Evolutionary conservation across 306 rosid genomes (phyloP).

Genomic region (Rosa persica): DNA sequence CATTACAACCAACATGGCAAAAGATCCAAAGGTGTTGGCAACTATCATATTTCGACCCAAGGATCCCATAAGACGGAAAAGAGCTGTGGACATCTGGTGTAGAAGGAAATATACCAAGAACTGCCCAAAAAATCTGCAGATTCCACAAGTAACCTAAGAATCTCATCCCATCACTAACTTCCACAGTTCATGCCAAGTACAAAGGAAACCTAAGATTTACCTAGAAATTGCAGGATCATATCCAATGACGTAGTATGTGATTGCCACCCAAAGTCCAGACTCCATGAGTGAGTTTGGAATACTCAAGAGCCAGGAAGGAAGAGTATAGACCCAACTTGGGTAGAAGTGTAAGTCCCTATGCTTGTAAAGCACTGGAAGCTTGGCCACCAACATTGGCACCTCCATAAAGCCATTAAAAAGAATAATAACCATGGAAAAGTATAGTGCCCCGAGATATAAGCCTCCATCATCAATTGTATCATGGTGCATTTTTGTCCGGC

Average conservation of each 20-base stretch:
- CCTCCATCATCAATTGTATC: conserved; percentile 84
- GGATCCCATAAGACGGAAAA: conserved; percentile 97
- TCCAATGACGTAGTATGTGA: conserved; percentile 87
- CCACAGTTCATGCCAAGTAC: conserved; percentile 20
- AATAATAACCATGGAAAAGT: conserved; percentile 92
- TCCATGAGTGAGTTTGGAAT: conserved; percentile 83
- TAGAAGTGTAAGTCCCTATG: conserved; percentile 95
- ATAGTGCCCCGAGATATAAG: conserved; percentile 87
- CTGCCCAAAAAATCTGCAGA: conserved; percentile 77
- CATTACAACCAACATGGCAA: conserved; percentile 98
- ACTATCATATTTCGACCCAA: conserved; percentile 97
- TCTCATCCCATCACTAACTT: conserved; percentile 21
- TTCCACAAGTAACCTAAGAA: conserved; percentile 27
- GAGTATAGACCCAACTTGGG: conserved; percentile 93
- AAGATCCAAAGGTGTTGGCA: conserved; percentile 96
- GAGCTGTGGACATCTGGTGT: conserved; percentile 96
- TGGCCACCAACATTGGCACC: conserved; percentile 95
- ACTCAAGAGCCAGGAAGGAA: conserved; percentile 93
- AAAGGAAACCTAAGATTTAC: conserved; percentile 39
- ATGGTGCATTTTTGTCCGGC: conserved; percentile 89
- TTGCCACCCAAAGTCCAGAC: conserved; percentile 92
- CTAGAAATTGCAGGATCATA: conserved; percentile 86
- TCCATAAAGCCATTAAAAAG: conserved; percentile 98
- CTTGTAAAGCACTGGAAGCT: conserved; percentile 97
- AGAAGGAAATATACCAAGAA: conserved; percentile 77